Percentiles rank a stretch among this genome's conserved stretches.
These are phyloP conservation scores for Notholithocarpus densiflorus DNA, from an alignment of 306 rosid genomes.

Conservation along the genomic window DNA sequence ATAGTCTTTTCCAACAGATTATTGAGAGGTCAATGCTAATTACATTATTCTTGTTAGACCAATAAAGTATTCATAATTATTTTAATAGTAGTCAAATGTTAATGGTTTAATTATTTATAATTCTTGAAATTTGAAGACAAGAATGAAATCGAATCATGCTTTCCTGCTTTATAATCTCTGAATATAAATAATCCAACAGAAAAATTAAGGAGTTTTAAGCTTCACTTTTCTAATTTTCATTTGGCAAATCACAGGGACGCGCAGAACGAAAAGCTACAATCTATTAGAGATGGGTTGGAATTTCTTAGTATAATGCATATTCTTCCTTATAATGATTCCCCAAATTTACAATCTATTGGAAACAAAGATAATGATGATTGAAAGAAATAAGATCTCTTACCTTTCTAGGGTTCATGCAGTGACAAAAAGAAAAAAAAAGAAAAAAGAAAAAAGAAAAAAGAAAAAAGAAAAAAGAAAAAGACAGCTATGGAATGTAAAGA, in stretches of 20 bases:
- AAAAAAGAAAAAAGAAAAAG: not conserved
- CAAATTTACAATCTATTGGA: constrained; percentile 4
- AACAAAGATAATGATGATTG: constrained; percentile 27
- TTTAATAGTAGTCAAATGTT: not conserved
- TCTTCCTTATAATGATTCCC: constrained; percentile 23
- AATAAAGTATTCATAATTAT: no score
- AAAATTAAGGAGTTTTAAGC: no score
- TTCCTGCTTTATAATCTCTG: not conserved
- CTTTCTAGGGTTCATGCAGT: constrained; percentile 39
- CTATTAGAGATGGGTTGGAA: constrained; percentile 17
- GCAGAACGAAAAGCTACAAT: not conserved
- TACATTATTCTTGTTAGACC: not conserved
- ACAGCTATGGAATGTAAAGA: constrained; percentile 2
- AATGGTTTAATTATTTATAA: not conserved
- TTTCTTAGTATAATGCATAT: constrained; percentile 14
- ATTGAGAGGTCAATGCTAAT: not conserved
- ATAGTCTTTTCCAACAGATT: not conserved
- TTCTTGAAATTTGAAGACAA: not conserved
- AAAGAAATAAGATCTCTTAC: constrained; percentile 36
- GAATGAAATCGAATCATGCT: not conserved
- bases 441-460: not conserved
- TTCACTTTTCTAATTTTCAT: not conserved
- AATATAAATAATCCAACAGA: not conserved
- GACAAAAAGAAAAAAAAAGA: not conserved
- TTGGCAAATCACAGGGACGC: not conserved